Conservation (phyloP, 2,329 filamentous ascomycete species). For the Lizonia empirigonia region DNA sequence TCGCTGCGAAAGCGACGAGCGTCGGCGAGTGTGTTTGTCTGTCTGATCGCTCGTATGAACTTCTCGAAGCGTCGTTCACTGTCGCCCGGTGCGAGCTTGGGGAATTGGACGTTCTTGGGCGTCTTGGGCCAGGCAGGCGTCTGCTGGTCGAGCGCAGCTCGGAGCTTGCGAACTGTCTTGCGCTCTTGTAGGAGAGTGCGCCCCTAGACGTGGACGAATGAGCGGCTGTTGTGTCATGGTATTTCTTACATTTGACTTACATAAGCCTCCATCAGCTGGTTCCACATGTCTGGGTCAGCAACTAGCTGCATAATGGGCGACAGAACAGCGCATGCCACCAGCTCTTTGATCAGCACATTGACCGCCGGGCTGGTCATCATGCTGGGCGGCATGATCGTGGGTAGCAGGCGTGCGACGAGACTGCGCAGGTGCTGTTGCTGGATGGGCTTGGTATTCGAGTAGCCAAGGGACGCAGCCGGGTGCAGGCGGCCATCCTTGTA, state of each 20-base stretch:
- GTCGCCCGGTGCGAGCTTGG: slow-evolving; percentile 78
- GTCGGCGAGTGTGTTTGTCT: slow-evolving; percentile 89
- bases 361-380: slow-evolving; percentile 82
- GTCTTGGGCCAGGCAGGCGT: slow-evolving; percentile 77
- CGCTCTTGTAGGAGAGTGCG: slow-evolving; percentile 89
- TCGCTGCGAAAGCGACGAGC: slow-evolving; percentile 91
- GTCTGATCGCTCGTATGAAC: slow-evolving; percentile 87
- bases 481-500: slow-evolving; percentile 90
- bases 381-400: slow-evolving; percentile 72
- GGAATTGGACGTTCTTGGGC: slow-evolving; percentile 71
- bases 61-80: slow-evolving; percentile 93
- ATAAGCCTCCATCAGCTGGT: slow-evolving; percentile 90
- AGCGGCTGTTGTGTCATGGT: neutral
- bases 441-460: slow-evolving; percentile 80
- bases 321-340: slow-evolving; percentile 90
- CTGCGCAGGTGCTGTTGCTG: slow-evolving; percentile 89
- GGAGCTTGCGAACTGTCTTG: slow-evolving; percentile 89
- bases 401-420: slow-evolving; percentile 73
- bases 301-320: slow-evolving; percentile 79
- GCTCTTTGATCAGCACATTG: slow-evolving; percentile 79
- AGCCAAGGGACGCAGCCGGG: slow-evolving; percentile 79
- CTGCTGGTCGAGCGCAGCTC: slow-evolving; percentile 92
- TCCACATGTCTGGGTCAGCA: slow-evolving; percentile 95
- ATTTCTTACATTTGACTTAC: slow-evolving; percentile 39
- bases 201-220: slow-evolving; percentile 57